Evolutionary conservation across 2,329 filamentous ascomycete genomes (phyloP), one percentile per base, ranked within the genome.

Genomic region (Aureobasidium sp.): DNA sequence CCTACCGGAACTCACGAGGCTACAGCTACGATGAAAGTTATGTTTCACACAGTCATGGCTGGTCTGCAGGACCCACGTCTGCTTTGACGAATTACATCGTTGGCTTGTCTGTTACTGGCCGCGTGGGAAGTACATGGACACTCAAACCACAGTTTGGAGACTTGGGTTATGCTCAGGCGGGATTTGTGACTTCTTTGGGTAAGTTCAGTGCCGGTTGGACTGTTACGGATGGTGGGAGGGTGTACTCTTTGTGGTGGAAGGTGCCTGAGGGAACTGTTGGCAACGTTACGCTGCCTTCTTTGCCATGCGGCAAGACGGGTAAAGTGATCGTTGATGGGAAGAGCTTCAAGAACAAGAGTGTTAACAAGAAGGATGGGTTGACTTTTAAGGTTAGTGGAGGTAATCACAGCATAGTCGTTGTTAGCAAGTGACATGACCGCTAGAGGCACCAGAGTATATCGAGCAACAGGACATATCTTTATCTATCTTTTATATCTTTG

Each of bases 181-280:
- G 78, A 0, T 81, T 80, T 58, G 70, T 67, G 33, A 80, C 78
- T 1, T 63, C 62, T n/a, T 63, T 79, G 33, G 78, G 78, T 0
- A 72, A 68, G 60, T 80, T 76, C 62, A 60, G 69, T 13, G 70
- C 70, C 1, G 66, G 67, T 37, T 75, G 74, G 72, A 65, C 68
- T 47, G 57, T 68, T 4, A 66, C 47, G 31, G 61, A 58, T 29
- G 57, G 61, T 27, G 64, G 68, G 9, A 42, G 49, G 47, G 35
- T 60, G 8, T 64, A 57, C 25, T 65, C 60, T 25, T 61, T 67
- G 33, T 57, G 17, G 35, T 74, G 66, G 63, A 61, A 38, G 40
- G 69, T 69, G 15, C 73, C 72, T 3, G 29, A 21, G 7, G 70
- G 69, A 0, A 74, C 72, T 25, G 63, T 17, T 13, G 73, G 73